Evolutionary conservation across 257 asterid species (phyloP).

Genomic region (Osmanthus fragrans): DNA sequence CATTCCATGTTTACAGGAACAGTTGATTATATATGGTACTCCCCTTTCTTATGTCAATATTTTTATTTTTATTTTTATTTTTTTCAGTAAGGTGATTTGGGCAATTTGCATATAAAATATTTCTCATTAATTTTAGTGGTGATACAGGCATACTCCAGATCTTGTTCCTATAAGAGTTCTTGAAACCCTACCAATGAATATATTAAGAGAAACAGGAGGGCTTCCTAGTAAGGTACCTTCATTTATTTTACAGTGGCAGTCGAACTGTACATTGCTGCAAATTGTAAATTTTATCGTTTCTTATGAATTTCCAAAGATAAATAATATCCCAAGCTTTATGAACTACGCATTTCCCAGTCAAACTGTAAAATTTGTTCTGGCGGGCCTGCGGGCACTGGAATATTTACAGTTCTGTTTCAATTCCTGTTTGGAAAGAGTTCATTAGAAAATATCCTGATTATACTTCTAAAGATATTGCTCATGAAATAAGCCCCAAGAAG

Average conservation of each 20-base stretch:
- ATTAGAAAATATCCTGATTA: neutral
- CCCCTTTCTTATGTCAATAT: constrained; percentile 8
- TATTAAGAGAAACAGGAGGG: constrained; percentile 57
- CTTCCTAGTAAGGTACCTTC: constrained; percentile 73
- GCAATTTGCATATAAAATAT: neutral
- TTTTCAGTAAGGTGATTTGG: neutral
- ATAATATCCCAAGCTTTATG: neutral
- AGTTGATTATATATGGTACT: constrained; percentile 87
- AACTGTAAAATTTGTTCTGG: neutral
- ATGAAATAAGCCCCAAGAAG: neutral
- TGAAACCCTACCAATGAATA: constrained; percentile 55
- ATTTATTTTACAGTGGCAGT: neutral
- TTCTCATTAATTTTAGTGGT: constrained; percentile 13
- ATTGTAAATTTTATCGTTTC: neutral
- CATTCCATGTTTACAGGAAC: constrained; percentile 76
- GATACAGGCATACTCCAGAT: constrained; percentile 75
- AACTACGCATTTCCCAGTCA: neutral
- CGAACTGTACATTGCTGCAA: neutral
- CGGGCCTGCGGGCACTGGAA: neutral
- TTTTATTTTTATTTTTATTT: neutral
- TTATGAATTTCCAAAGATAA: neutral
- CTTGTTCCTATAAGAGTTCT: constrained; percentile 78
- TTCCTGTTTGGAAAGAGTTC: neutral
- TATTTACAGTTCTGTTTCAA: neutral
- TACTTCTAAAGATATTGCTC: neutral